Conservation (phyloP, 2,329 filamentous ascomycete genomes). For the Dactylellina drechsleri region DNA sequence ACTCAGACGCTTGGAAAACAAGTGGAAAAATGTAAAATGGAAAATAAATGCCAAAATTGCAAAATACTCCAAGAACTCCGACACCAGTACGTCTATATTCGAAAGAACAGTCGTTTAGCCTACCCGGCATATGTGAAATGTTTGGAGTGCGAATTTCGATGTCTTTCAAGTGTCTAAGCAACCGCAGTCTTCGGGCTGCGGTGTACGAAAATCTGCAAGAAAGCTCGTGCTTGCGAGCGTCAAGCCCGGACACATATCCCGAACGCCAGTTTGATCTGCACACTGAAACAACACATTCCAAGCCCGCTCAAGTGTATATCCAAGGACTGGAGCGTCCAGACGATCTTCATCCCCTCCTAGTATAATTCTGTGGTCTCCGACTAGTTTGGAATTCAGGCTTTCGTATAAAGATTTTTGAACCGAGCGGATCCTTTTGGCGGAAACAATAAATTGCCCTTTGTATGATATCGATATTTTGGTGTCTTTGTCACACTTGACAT, state of each 20-base stretch:
- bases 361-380: conserved; percentile 55
- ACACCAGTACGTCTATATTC: too few species aligned
- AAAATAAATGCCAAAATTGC: too few species aligned
- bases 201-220: conserved; percentile 23
- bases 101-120: too few species aligned
- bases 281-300: conserved; percentile 57
- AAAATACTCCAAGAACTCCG: too few species aligned
- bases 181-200: conserved; percentile 36
- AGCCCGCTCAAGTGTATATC: conserved; percentile 56
- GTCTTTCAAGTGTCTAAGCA: conserved; percentile 22
- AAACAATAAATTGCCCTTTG: conserved; percentile 66
- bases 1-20: too few species aligned
- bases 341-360: conserved; percentile 24
- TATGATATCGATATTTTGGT: conserved; percentile 62
- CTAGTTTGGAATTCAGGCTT: conserved; percentile 57
- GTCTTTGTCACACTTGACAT: conserved; percentile 58
- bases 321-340: conserved; percentile 54
- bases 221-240: not conserved
- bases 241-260: conserved; percentile 42
- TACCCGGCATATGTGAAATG: too few species aligned
- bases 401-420: conserved; percentile 61
- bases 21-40: too few species aligned
- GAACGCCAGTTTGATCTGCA: conserved; percentile 35
- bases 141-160: too few species aligned
- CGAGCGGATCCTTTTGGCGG: conserved; percentile 63